Evolutionary conservation across 192 early-diverging fungal species (phyloP).

Genomic region (Umbelopsis sp.): DNA sequence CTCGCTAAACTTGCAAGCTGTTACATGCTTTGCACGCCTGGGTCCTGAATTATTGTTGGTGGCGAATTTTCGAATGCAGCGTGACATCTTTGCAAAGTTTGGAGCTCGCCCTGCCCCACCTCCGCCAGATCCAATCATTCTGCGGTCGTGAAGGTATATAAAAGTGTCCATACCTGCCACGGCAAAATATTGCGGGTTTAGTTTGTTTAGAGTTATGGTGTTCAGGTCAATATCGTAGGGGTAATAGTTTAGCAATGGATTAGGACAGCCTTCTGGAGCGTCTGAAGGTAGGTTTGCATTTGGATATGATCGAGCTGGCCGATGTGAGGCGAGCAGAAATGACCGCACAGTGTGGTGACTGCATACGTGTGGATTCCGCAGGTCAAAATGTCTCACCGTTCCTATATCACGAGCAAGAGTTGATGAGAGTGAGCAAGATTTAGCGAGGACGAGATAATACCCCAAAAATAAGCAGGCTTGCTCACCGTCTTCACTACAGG

Average conservation of each 20-base stretch:
- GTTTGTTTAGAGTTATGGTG: slow-evolving; percentile 51
- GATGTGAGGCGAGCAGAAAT: slow-evolving; percentile 11
- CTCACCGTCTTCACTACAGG: slow-evolving; percentile 63
- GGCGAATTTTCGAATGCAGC: slow-evolving; percentile 31
- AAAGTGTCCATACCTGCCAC: slow-evolving; percentile 52
- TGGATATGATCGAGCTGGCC: slow-evolving; percentile 1
- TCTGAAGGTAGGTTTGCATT: slow-evolving; percentile 6
- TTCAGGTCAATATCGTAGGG: slow-evolving; percentile 48
- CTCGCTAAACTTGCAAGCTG: slow-evolving; percentile 39
- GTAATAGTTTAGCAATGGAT: slow-evolving; percentile 49
- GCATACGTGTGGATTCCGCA: slow-evolving; percentile 48
- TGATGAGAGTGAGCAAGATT: too few species aligned
- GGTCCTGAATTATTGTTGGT: neutral
- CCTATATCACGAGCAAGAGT: slow-evolving; percentile 5
- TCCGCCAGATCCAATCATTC: slow-evolving; percentile 36
- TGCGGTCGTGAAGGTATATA: slow-evolving; percentile 50
- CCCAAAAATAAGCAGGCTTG: neutral
- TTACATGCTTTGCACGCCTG: slow-evolving; percentile 24
- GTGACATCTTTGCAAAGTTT: neutral
- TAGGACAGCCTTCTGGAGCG: slow-evolving; percentile 32
- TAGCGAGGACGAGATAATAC: neutral
- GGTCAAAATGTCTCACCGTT: slow-evolving; percentile 58
- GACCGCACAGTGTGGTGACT: slow-evolving; percentile 17
- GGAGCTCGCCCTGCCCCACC: neutral
- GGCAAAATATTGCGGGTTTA: slow-evolving; percentile 55